Evolutionary conservation across 345 rosid species (phyloP).

Genomic region (Pugionium dolabratum): DNA sequence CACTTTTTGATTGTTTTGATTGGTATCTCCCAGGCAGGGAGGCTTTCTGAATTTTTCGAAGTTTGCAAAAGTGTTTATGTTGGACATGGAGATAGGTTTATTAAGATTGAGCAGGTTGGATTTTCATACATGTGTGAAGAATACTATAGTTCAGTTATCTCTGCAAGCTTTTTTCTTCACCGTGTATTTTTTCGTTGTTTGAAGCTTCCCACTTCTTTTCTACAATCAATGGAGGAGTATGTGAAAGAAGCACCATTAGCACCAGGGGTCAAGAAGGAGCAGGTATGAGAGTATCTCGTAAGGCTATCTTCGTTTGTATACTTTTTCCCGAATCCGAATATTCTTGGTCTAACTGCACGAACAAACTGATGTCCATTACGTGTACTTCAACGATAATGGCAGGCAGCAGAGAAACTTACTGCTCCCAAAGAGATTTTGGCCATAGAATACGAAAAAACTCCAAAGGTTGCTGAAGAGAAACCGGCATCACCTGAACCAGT

Average conservation of each 20-base stretch:
- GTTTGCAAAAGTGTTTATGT: slow-evolving; percentile 79
- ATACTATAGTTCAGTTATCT: neutral
- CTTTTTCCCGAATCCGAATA: neutral
- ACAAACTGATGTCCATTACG: no score
- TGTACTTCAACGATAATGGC: slow-evolving; percentile 26
- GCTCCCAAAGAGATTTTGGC: slow-evolving; percentile 79
- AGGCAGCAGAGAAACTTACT: slow-evolving; percentile 49
- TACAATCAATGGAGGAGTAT: slow-evolving; percentile 99
- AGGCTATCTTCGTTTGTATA: neutral
- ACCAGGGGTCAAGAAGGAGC: slow-evolving; percentile 63
- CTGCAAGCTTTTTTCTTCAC: slow-evolving; percentile 12
- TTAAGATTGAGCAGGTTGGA: slow-evolving; percentile 91
- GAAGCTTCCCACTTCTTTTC: slow-evolving; percentile 90
- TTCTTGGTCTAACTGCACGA: no score
- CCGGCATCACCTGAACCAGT: slow-evolving; percentile 61
- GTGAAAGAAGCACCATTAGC: slow-evolving; percentile 77
- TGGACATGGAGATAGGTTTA: slow-evolving; percentile 81
- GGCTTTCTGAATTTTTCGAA: slow-evolving; percentile 93
- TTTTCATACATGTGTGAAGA: slow-evolving; percentile 26
- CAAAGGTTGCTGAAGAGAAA: slow-evolving; percentile 53
- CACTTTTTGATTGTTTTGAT: slow-evolving; percentile 6
- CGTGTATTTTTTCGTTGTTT: slow-evolving; percentile 18
- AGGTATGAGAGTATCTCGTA: slow-evolving; percentile 49
- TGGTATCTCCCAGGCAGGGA: slow-evolving; percentile 66
- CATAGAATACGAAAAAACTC: slow-evolving; percentile 64